Conservation (phyloP, 2,329 filamentous ascomycete genomes). For the Pseudopithomyces chartarum region DNA sequence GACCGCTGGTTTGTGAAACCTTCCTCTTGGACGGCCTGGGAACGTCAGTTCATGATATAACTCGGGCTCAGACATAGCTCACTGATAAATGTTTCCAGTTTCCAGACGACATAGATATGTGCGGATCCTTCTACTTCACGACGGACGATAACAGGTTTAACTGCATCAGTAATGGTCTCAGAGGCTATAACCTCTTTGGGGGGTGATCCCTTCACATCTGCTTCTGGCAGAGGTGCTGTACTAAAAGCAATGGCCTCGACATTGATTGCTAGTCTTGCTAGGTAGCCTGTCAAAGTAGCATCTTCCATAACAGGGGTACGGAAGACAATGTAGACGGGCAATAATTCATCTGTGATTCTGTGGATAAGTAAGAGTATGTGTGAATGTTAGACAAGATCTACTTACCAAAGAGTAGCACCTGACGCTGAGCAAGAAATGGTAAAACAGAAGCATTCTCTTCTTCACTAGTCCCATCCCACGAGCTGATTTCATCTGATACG, state of each 20-base stretch:
- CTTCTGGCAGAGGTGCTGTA: conserved; percentile 51
- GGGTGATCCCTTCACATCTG: conserved; percentile 42
- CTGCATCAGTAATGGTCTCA: conserved; percentile 37
- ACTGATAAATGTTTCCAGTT: conserved; percentile 44
- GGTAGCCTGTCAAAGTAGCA: conserved; percentile 60
- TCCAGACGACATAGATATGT: conserved; percentile 47
- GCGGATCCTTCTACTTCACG: conserved; percentile 29
- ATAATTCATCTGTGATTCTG: conserved; percentile 70
- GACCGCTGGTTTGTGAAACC: conserved; percentile 68
- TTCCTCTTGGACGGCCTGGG: conserved; percentile 56
- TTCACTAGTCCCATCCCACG: conserved; percentile 52
- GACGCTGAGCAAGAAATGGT: conserved; percentile 64
- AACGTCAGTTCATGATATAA: conserved; percentile 11
- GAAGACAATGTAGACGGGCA: conserved; percentile 71
- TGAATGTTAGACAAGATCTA: conserved; percentile 38
- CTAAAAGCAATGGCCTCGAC: conserved; percentile 68
- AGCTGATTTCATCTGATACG: conserved; percentile 46
- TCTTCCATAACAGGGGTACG: conserved; percentile 67
- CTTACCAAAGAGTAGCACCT: conserved; percentile 75
- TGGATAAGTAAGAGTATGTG: conserved; percentile 55
- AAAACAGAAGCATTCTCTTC: conserved; percentile 54
- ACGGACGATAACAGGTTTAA: conserved; percentile 37
- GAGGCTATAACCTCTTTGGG: conserved; percentile 65
- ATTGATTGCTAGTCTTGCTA: conserved; percentile 67
- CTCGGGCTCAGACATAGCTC: not conserved